phyloP scores from a whole-genome alignment of 306 rosid species.

The Elaeagnus macrophylla region DNA sequence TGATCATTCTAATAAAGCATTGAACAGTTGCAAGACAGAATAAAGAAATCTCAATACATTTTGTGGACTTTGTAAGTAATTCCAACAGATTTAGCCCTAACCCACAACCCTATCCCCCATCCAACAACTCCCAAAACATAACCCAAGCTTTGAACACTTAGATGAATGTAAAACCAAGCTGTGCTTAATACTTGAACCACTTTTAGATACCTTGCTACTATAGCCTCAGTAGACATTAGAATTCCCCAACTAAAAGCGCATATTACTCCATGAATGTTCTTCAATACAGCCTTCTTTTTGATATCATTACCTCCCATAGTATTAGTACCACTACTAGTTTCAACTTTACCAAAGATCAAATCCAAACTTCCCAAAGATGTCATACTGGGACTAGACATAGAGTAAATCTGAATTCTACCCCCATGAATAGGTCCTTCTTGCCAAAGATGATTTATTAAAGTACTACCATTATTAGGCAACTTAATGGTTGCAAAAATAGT shows the following conservation, averaged over 20 bases:
- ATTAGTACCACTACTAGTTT: not conserved
- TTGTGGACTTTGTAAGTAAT: slow-evolving; percentile 11
- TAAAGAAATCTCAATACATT: slow-evolving; percentile 18
- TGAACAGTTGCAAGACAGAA: not conserved
- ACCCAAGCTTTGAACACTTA: slow-evolving; percentile 9
- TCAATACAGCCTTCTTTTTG: not conserved
- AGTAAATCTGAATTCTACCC: slow-evolving; percentile 8
- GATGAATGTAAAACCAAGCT: slow-evolving; percentile 22
- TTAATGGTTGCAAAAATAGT: slow-evolving; percentile 18
- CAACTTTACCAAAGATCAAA: slow-evolving; percentile 12
- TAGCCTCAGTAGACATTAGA: slow-evolving; percentile 24
- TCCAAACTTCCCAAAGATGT: slow-evolving; percentile 22
- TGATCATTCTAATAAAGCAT: no score
- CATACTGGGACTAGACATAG: slow-evolving; percentile 1
- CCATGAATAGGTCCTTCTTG: slow-evolving; percentile 21
- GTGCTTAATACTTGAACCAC: slow-evolving; percentile 1
- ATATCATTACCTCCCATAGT: not conserved
- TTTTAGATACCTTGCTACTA: slow-evolving; percentile 21
- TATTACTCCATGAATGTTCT: slow-evolving; percentile 12
- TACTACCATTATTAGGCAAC: not conserved
- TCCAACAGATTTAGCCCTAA: slow-evolving; percentile 2
- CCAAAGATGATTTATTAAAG: slow-evolving; percentile 22
- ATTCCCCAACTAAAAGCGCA: slow-evolving; percentile 31
- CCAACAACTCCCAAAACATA: slow-evolving; percentile 9
- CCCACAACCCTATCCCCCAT: slow-evolving; percentile 2